These are phyloP conservation scores for Tuber magnatum DNA, from an alignment of 495 filamentous ascomycete species.

Conservation along the genomic window DNA sequence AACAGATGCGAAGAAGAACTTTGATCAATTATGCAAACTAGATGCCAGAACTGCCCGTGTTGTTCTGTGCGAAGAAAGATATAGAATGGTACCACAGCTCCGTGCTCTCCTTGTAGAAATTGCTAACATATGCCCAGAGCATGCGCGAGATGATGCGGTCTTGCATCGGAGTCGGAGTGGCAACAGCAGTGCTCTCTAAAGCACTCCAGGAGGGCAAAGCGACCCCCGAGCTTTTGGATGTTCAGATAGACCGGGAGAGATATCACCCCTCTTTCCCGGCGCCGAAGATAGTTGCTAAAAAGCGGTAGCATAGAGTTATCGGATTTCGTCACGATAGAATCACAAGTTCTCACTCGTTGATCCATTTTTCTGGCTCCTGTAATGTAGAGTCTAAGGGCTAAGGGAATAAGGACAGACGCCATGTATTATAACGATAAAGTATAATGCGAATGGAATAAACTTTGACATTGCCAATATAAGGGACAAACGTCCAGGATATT, in stretches of 20 bases:
- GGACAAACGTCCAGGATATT: neutral
- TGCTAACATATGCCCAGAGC: constrained; percentile 22
- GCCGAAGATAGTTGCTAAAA: constrained; percentile 19
- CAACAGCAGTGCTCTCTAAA: constrained; percentile 40
- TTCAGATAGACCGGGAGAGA: constrained; percentile 32
- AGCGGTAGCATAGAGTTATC: constrained; percentile 7
- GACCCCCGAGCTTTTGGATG: constrained; percentile 26
- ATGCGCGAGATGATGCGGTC: constrained; percentile 39
- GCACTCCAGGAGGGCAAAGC: constrained; percentile 31
- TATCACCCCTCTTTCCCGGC: constrained; percentile 40
- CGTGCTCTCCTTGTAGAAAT: neutral
- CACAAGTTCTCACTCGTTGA: neutral
- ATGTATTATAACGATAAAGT: neutral
- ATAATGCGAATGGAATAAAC: neutral
- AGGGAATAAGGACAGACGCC: neutral
- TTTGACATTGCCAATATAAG: neutral
- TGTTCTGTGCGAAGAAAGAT: constrained; percentile 36
- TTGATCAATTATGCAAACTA: constrained; percentile 54
- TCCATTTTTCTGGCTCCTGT: neutral
- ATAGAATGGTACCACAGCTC: constrained; percentile 25
- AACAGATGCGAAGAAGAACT: constrained; percentile 57
- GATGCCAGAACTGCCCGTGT: constrained; percentile 45
- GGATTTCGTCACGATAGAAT: neutral
- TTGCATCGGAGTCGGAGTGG: constrained; percentile 45
- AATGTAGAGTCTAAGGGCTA: neutral